A percentile compares a stretch with the other conserved stretches of the same genome.
These are phyloP conservation scores for Ceratocystis smalleyi DNA, from an alignment of 2,329 filamentous ascomycete genomes.

Conservation along the genomic window DNA sequence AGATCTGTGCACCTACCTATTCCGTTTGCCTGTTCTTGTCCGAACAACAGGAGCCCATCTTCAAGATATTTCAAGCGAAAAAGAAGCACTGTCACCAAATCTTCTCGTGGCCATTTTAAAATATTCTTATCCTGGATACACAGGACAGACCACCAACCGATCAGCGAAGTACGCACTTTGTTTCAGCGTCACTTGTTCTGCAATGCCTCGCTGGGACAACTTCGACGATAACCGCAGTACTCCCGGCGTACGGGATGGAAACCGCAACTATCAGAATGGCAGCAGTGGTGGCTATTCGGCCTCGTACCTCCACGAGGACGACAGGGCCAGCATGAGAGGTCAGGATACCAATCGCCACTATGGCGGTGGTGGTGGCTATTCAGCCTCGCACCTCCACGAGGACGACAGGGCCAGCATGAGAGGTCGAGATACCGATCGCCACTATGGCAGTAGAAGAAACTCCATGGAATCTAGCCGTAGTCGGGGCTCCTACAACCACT, in stretches of 20 bases:
- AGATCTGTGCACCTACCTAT: too few relatives aligned
- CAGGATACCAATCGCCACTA: too few relatives aligned
- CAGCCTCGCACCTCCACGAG: neutral
- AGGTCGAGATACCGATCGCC: neutral
- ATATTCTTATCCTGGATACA: too few relatives aligned
- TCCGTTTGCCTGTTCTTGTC: too few relatives aligned
- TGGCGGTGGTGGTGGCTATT: neutral
- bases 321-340: too few relatives aligned
- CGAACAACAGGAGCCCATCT: too few relatives aligned
- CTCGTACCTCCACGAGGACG: neutral
- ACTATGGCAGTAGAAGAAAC: neutral
- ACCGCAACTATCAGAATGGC: neutral
- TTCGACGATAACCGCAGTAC: neutral
- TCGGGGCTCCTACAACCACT: neutral
- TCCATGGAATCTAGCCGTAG: neutral
- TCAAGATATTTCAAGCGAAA: too few relatives aligned
- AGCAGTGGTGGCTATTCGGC: neutral
- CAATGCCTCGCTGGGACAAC: neutral
- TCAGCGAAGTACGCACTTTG: neutral
- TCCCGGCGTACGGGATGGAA: neutral
- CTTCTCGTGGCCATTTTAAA: too few relatives aligned
- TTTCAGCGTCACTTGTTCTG: neutral
- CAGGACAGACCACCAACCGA: neutral
- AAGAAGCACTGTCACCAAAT: too few relatives aligned
- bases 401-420: neutral